A percentile compares a stretch with the other conserved stretches of the same genome.
Conservation (phyloP, 2,329 filamentous ascomycete genomes). For the Hymenoscyphus occultus region DNA sequence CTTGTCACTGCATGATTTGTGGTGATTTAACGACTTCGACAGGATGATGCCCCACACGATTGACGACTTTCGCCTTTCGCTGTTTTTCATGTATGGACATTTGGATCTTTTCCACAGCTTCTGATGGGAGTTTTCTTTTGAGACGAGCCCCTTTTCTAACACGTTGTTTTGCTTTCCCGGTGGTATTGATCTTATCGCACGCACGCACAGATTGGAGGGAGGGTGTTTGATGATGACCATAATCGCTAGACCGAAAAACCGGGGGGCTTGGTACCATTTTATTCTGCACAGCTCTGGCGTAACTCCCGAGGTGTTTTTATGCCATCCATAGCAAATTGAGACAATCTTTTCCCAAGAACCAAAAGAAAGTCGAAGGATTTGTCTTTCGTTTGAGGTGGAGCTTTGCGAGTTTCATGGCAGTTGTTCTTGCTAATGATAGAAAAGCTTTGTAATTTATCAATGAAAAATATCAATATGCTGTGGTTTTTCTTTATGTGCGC, state of each 20-base stretch:
- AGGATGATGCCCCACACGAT: slow-evolving; percentile 35
- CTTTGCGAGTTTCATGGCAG: background rate
- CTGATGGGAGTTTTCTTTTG: slow-evolving; percentile 12
- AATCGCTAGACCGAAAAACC: slow-evolving; percentile 18
- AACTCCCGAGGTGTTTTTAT: slow-evolving; percentile 9
- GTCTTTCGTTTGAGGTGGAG: background rate
- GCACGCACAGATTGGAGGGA: slow-evolving; percentile 15
- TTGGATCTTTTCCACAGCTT: slow-evolving; percentile 21
- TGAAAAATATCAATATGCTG: background rate
- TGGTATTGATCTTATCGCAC: slow-evolving; percentile 5
- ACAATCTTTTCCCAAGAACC: background rate
- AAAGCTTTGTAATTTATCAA: background rate
- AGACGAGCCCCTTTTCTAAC: background rate
- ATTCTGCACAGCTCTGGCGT: slow-evolving; percentile 11
- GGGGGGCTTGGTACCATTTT: slow-evolving; percentile 7
- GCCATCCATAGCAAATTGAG: slow-evolving; percentile 6
- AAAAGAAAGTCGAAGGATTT: background rate
- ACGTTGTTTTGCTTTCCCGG: background rate
- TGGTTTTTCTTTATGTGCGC: no score
- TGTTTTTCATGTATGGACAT: slow-evolving; percentile 32
- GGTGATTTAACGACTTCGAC: slow-evolving; percentile 27
- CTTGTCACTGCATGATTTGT: slow-evolving; percentile 25
- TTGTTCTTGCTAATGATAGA: background rate
- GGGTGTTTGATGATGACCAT: slow-evolving; percentile 22
- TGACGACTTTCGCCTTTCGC: slow-evolving; percentile 31